Evolutionary conservation across 192 early-diverging fungal species (phyloP).

Genomic region (Dimargaris cristalligena): DNA sequence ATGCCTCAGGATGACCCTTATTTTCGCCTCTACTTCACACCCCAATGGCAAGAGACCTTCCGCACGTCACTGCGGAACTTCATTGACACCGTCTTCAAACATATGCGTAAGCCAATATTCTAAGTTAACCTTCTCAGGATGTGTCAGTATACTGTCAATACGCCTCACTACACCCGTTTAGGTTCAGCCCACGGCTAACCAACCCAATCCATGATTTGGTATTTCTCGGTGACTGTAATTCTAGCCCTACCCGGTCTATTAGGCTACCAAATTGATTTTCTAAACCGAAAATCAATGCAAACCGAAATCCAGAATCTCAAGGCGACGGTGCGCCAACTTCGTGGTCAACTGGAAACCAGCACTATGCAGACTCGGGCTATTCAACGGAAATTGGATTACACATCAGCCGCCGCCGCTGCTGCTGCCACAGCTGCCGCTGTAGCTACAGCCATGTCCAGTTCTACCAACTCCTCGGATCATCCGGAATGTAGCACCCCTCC

Average conservation of each 20-base stretch:
- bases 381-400: conserved; percentile 2
- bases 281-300: conserved; percentile 1
- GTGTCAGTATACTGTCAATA: too few species aligned
- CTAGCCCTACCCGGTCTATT: background rate
- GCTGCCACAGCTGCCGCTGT: too few species aligned
- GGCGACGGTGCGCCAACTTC: background rate
- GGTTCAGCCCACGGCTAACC: too few species aligned
- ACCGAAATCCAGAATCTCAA: conserved; percentile 9
- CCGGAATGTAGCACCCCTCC: too few species aligned
- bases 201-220: too few species aligned
- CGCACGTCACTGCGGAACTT: conserved; percentile 43
- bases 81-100: conserved; percentile 38
- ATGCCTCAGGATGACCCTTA: conserved; percentile 34
- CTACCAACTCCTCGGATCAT: too few species aligned
- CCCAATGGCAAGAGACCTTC: conserved; percentile 43
- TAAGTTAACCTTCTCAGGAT: too few species aligned
- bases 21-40: conserved; percentile 41
- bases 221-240: too few species aligned
- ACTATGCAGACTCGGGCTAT: background rate
- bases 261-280: background rate
- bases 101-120: conserved; percentile 47
- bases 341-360: background rate
- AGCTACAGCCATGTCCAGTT: too few species aligned
- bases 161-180: too few species aligned
- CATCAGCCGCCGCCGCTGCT: too few species aligned